Evolutionary conservation across 257 asterid genomes (phyloP), one percentile per base, ranked within the genome.

Genomic region (Fraxinus cuspidata): DNA sequence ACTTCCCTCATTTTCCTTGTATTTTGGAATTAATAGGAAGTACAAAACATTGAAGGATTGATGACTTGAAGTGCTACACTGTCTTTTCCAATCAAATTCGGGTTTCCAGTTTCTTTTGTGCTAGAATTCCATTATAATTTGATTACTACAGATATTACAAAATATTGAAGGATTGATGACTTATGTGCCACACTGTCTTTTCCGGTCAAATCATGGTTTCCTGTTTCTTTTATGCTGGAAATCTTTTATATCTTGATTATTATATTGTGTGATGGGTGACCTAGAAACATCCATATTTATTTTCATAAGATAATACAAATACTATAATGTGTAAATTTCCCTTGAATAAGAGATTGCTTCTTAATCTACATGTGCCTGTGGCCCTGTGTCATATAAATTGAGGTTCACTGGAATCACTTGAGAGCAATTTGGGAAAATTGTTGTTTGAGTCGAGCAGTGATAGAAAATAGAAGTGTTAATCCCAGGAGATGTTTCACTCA

Each of bases 1-100:
- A 65, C 76, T 67, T 35, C 56, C 75, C 72, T 73, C 66, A 38
- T 81, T 87, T 65, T 16, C 70, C 28, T 64, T 25, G 1, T 69
- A 2, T 44, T 49, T 47, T 63, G 69, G 69, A 63, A 29, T 51
- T 77, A n/a, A 60, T 9, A 18, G 27, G 19, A 21, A 13, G 47
- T 25, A 67, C 38, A 69, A 35, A 21, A 31, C 32, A 40, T 32
- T 75, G n/a, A 56, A 63, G 19, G 34, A 70, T 70, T 72, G 25
- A 63, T 51, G 49, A n/a, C 51, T 72, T 42, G 31, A 18, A 11
- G 40, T 60, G n/a, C 71, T 58, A 23, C 74, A 69, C 3, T 0
- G 19, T 29, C 74, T 42, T 73, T 40, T 78, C 78, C 34, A 3
- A 37, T 69, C 63, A 32, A 73, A 74, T 11, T 27, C 27, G 66